Evolutionary conservation across 805 yeast genomes (phyloP), one percentile per base, ranked within the genome.

Genomic region (Saturnispora kantuleensis): DNA sequence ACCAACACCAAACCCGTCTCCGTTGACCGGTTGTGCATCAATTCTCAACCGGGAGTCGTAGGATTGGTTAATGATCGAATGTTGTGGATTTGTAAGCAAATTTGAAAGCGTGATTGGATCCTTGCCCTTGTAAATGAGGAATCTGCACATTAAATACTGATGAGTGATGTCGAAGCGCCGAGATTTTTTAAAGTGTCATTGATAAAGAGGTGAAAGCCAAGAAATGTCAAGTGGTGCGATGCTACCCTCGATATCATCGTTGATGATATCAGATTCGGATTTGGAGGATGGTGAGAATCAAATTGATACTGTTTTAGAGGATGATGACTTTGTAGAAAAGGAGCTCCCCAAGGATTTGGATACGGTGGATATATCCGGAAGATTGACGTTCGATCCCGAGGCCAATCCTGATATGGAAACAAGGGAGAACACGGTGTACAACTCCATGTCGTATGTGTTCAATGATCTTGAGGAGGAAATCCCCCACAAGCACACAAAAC

Each of bases 1-100:
- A 1, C 97, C 97, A 17, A 93, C 90, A 2, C 98, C 98, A 62
- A 93, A 93, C 0, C 98, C 98, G 63, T 93, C 98, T 35, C 98
- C 98, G 60, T 93, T 93, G 53, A 93, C 86, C 2, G 98, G 97
- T 42, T 95, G 68, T 65, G 79, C 81, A 57, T 93, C 97, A 13
- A 93, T 70, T 45, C 98, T 71, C 34, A 93, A 70, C 40, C 98
- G 66, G 35, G 93, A 80, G 60, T 93, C 98, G 57, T 84, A 93
- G 2, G 96, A 85, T 59, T 93, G 98, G 61, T 90, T 90, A 60
- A 93, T 93, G 57, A 93, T 93, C 4, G 97, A 88, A 60, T 93
- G 98, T 1, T 96, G 97, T 0, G 98, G 98, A 47, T 87, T 76
- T 3, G 98, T 93, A 39, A 93, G 70, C 26, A 93, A 69, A 58